A percentile compares a stretch with the other conserved stretches of the same genome.
Evolutionary conservation across 495 filamentous ascomycete species (phyloP).

Genomic region (Xylaria venustula): DNA sequence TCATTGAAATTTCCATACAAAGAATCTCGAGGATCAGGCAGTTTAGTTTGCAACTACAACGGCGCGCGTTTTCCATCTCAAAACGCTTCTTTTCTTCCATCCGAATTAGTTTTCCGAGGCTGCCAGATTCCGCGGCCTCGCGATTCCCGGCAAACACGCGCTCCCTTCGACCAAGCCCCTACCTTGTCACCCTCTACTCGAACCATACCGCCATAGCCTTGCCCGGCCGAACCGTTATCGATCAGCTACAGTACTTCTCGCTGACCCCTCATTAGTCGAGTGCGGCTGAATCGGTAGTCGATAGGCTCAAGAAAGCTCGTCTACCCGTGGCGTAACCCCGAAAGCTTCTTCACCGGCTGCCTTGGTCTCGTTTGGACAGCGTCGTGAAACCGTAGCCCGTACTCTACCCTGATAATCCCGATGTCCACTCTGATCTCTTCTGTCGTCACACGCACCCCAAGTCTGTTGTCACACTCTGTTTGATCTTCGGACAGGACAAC

Average conservation of each 20-base stretch:
- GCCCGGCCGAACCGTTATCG: neutral
- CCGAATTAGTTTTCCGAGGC: neutral
- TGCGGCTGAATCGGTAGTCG: neutral
- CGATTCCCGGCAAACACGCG: too few relatives aligned
- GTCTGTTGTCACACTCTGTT: neutral
- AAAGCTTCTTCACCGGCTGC: neutral
- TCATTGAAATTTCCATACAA: constrained; percentile 8
- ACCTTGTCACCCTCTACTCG: neutral
- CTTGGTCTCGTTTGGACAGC: neutral
- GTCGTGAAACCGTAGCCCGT: neutral
- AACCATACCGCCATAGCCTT: neutral
- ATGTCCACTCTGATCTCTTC: neutral
- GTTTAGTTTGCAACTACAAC: neutral
- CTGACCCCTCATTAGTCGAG: neutral
- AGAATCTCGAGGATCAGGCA: neutral
- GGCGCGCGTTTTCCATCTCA: neutral
- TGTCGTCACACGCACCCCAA: too few relatives aligned
- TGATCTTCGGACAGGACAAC: too few relatives aligned
- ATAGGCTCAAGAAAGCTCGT: neutral
- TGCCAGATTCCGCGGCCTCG: too few relatives aligned
- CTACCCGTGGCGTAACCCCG: neutral
- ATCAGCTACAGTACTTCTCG: neutral
- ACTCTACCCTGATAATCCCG: neutral
- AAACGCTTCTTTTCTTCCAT: neutral
- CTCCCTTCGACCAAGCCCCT: too few relatives aligned